Evolutionary conservation across 1,139 yeast genomes (phyloP).

Genomic region (Geotrichum citri-aurantii): DNA sequence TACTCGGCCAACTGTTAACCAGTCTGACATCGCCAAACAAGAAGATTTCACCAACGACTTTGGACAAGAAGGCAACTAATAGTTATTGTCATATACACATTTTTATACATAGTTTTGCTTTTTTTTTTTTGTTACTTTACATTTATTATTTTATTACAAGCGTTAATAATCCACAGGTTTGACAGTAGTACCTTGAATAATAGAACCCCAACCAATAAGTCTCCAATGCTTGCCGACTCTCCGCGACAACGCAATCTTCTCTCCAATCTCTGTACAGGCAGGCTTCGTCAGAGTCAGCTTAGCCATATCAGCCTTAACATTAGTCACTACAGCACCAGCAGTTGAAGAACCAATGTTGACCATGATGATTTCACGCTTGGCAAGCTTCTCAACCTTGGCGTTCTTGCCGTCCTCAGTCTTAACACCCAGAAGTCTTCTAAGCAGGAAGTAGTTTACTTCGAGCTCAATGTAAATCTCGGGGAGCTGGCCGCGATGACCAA

Average conservation of each 20-base stretch:
- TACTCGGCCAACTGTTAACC: slow-evolving; percentile 93
- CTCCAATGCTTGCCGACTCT: slow-evolving; percentile 99
- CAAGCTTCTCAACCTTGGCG: slow-evolving; percentile 93
- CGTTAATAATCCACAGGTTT: slow-evolving; percentile 25
- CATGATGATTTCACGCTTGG: slow-evolving; percentile 94
- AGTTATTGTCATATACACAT: neutral
- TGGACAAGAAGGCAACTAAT: slow-evolving; percentile 76
- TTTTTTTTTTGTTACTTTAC: neutral
- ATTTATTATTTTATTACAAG: neutral
- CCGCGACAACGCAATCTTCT: slow-evolving; percentile 97
- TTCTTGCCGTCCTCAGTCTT: slow-evolving; percentile 97
- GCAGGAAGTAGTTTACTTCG: slow-evolving; percentile 92
- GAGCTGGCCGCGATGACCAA: slow-evolving; percentile 92
- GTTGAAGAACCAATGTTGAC: slow-evolving; percentile 99
- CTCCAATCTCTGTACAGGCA: slow-evolving; percentile 97
- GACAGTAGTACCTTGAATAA: slow-evolving; percentile 69
- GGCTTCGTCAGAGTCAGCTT: slow-evolving; percentile 95
- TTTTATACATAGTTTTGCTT: neutral
- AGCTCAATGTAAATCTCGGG: slow-evolving; percentile 96
- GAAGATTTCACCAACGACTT: slow-evolving; percentile 88
- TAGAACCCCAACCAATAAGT: slow-evolving; percentile 99
- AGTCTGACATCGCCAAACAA: slow-evolving; percentile 73
- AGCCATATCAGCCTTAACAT: slow-evolving; percentile 99
- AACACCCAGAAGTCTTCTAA: slow-evolving; percentile 96
- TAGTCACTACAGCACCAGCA: slow-evolving; percentile 97